These are phyloP conservation scores for Dipteronia dyeriana DNA, from an alignment of 345 rosid genomes.

Conservation along the genomic window DNA sequence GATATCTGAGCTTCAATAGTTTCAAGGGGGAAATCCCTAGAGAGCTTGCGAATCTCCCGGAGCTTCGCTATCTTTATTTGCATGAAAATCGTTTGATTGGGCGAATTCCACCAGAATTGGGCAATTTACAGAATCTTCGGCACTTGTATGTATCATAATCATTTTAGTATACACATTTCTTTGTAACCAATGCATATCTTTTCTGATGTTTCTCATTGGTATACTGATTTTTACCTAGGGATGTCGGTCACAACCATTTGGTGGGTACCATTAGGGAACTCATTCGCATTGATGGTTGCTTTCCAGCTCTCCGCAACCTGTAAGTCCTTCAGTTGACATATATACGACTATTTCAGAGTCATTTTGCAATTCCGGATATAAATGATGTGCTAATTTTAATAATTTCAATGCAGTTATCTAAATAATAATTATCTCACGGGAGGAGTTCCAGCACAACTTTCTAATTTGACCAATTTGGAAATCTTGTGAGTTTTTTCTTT, in stretches of 20 bases:
- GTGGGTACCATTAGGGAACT: constrained; percentile 93
- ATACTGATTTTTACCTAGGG: constrained; percentile 42
- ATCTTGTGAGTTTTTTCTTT: constrained; percentile 61
- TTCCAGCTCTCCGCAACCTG: constrained; percentile 89
- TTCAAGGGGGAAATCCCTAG: constrained; percentile 92
- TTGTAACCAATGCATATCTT: constrained; percentile 3
- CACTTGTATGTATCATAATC: constrained; percentile 37
- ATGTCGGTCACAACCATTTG: constrained; percentile 90
- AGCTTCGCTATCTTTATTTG: constrained; percentile 86
- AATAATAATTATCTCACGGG: constrained; percentile 91
- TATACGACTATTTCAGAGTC: neutral
- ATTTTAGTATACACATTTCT: neutral
- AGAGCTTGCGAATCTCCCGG: constrained; percentile 84
- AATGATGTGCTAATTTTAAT: constrained; percentile 10
- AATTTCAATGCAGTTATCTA: constrained; percentile 55
- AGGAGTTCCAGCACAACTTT: constrained; percentile 90
- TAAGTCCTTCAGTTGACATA: constrained; percentile 36
- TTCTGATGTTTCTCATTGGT: neutral
- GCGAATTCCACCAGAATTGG: constrained; percentile 80
- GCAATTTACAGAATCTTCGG: constrained; percentile 64
- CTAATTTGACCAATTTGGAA: constrained; percentile 84
- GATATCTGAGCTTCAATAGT: constrained; percentile 89
- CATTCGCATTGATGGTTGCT: constrained; percentile 82
- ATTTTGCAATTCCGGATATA: neutral
- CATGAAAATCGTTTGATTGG: constrained; percentile 91